A percentile compares a stretch with the other conserved stretches of the same genome.
phyloP scores from a whole-genome alignment of 129 eudicot species.

The Lactuca sativa region DNA sequence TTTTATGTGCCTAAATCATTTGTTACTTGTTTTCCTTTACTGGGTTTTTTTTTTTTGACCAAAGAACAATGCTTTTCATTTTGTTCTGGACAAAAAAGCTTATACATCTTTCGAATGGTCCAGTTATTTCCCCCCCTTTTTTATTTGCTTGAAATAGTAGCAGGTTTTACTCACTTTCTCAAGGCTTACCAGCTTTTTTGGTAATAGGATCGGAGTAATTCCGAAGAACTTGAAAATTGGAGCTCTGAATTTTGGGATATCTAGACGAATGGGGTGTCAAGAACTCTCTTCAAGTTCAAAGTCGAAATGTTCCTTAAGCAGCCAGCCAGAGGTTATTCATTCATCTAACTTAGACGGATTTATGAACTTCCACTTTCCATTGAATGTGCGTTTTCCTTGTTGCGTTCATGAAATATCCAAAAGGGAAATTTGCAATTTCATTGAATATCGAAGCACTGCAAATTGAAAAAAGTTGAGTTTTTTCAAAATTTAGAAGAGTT shows the following conservation, averaged over 20 bases:
- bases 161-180: background rate
- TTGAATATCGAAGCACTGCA: background rate
- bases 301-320: conserved; percentile 4
- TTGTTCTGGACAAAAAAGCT: background rate
- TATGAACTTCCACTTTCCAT: background rate
- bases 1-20: background rate
- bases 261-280: conserved; percentile 29
- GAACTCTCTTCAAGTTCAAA: conserved; percentile 24
- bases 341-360: background rate
- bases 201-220: conserved; percentile 31
- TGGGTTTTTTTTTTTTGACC: background rate
- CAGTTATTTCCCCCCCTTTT: background rate
- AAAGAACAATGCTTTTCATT: conserved; percentile 16
- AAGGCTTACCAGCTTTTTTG: background rate
- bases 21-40: background rate
- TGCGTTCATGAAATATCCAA: background rate
- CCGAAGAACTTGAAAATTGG: conserved; percentile 21
- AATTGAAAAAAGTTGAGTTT: too few relatives aligned
- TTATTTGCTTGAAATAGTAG: background rate
- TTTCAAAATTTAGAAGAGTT: too few relatives aligned
- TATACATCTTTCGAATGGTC: background rate
- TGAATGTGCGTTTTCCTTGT: background rate
- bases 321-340: conserved; percentile 19
- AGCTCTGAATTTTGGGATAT: conserved; percentile 27
- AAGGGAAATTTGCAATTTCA: background rate